Conservation (phyloP, 202 grass and related monocot genomes). For the Elaeis oleifera region DNA sequence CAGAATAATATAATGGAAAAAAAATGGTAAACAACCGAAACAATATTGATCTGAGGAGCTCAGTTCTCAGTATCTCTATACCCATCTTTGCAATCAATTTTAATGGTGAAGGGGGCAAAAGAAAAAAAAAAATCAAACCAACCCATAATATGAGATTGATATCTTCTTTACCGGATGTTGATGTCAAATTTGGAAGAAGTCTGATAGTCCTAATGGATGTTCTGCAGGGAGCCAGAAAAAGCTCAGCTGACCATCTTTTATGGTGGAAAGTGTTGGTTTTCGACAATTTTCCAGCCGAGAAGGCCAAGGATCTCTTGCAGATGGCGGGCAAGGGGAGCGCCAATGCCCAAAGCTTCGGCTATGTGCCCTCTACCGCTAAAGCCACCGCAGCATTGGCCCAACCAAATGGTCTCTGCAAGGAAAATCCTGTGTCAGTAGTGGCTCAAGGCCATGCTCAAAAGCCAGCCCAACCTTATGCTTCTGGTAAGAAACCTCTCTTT, state of each 20-base stretch:
- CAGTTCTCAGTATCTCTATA: too few species aligned
- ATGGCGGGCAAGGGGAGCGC: constrained; percentile 23
- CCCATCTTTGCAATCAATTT: too few species aligned
- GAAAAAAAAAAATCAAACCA: too few species aligned
- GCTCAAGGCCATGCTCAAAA: not conserved
- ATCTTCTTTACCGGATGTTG: too few species aligned
- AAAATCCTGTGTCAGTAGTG: not conserved
- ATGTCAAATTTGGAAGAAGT: too few species aligned
- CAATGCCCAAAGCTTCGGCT: constrained; percentile 2
- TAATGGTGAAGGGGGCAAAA: too few species aligned
- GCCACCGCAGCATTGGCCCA: not conserved
- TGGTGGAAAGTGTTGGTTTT: constrained; percentile 37
- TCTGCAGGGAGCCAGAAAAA: constrained; percentile 23
- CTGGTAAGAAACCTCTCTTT: constrained; percentile 1
- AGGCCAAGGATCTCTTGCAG: constrained; percentile 34
- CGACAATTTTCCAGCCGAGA: constrained; percentile 40
- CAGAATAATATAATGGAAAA: too few species aligned
- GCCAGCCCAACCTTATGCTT: not conserved
- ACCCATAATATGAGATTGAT: too few species aligned
- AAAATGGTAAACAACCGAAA: too few species aligned
- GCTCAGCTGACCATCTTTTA: constrained; percentile 64
- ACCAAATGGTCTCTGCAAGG: not conserved
- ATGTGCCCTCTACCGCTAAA: constrained; percentile 3
- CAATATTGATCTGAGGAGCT: too few species aligned
- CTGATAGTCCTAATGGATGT: not conserved